A percentile compares a stretch with the other conserved stretches of the same genome.
Conservation (phyloP, 2,329 filamentous ascomycete species). For the Grosmannia penicillata region DNA sequence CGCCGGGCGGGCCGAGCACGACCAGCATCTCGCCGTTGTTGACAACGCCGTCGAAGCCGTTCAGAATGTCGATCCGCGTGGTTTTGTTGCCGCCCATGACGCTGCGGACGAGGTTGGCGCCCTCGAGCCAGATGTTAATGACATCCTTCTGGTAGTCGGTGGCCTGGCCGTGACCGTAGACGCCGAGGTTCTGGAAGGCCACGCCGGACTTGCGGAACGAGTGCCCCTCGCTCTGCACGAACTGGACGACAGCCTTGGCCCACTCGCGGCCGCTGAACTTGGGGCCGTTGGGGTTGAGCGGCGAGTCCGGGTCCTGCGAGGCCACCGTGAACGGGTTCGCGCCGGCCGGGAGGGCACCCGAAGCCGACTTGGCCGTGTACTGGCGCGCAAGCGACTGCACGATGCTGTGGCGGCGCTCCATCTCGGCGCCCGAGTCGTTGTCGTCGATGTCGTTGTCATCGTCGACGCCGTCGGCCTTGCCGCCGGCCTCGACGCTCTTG, state of each 20-base stretch:
- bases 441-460: slow-evolving; percentile 15
- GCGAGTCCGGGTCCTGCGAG: slow-evolving; percentile 23
- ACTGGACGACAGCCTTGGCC: slow-evolving; percentile 43
- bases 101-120: slow-evolving; percentile 26
- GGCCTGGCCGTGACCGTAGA: slow-evolving; percentile 50
- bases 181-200: slow-evolving; percentile 51
- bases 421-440: slow-evolving; percentile 20
- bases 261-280: slow-evolving; percentile 40
- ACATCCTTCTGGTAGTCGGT: slow-evolving; percentile 61
- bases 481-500: neutral
- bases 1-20: slow-evolving; percentile 55
- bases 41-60: slow-evolving; percentile 52
- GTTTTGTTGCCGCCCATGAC: too few species aligned
- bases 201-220: slow-evolving; percentile 48
- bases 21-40: slow-evolving; percentile 62
- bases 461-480: slow-evolving; percentile 9
- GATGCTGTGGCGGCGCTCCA: slow-evolving; percentile 33
- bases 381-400: slow-evolving; percentile 41
- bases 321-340: slow-evolving; percentile 33
- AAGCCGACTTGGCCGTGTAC: slow-evolving; percentile 33
- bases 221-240: slow-evolving; percentile 35
- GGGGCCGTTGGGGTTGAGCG: slow-evolving; percentile 30
- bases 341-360: slow-evolving; percentile 11
- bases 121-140: slow-evolving; percentile 42
- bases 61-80: slow-evolving; percentile 57